A percentile compares a stretch with the other conserved stretches of the same genome.
Evolutionary conservation across 768 basidiomycete species (phyloP).

Genomic region (Leccinellum luteum): DNA sequence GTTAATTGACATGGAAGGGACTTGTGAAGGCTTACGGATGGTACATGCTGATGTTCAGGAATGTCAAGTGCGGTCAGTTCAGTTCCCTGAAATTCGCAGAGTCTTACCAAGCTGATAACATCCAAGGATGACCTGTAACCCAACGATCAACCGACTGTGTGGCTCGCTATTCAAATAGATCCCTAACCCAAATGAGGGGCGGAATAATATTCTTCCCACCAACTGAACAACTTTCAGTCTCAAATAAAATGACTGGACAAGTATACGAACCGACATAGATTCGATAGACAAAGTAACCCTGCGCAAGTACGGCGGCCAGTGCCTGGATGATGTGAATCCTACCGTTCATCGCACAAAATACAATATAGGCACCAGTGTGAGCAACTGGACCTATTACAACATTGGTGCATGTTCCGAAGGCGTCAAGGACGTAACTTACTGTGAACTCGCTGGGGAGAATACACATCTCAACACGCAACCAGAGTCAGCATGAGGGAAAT

Average conservation of each 20-base stretch:
- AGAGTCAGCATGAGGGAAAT: not conserved
- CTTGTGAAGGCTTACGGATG: not conserved
- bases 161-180: not conserved
- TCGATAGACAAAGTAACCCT: conserved; percentile 15
- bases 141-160: not conserved
- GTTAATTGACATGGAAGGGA: not conserved
- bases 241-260: not conserved
- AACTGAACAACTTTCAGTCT: not conserved
- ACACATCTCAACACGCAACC: not conserved
- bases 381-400: not conserved
- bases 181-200: conserved; percentile 4
- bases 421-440: not conserved
- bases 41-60: not conserved
- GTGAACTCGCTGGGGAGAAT: conserved; percentile 3
- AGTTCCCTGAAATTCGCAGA: too few relatives aligned
- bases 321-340: conserved; percentile 2
- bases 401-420: not conserved
- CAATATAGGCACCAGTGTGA: not conserved
- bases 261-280: conserved; percentile 11
- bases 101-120: conserved; percentile 5
- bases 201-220: not conserved
- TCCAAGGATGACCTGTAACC: not conserved
- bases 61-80: not conserved
- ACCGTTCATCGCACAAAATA: not conserved
- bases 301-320: not conserved